These are phyloP conservation scores for Raffaelea ambrosiae DNA, from an alignment of 2,329 filamentous ascomycete species.

Conservation along the genomic window DNA sequence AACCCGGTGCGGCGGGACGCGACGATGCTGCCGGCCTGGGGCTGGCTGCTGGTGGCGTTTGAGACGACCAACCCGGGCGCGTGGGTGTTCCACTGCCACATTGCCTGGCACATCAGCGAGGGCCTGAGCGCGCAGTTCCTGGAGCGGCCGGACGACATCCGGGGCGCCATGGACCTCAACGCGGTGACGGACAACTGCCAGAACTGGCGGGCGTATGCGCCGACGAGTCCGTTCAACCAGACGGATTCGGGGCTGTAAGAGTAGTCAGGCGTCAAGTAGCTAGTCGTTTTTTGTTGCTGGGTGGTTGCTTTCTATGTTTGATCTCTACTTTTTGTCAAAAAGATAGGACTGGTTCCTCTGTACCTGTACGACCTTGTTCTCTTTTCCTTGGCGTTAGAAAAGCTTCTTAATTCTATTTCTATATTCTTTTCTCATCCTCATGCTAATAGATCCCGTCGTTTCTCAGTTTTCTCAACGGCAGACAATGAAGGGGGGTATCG, in stretches of 20 bases:
- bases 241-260: not conserved
- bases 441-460: no score
- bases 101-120: conserved; percentile 35
- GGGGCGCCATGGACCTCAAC: not conserved
- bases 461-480: no score
- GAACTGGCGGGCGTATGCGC: not conserved
- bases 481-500: not conserved
- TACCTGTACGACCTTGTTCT: no score
- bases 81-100: conserved; percentile 35
- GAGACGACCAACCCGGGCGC: conserved; percentile 36
- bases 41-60: conserved; percentile 35
- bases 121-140: conserved; percentile 41
- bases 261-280: no score
- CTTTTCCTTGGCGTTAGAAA: no score
- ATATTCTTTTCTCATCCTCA: no score
- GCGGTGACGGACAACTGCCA: no score
- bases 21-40: conserved; percentile 27
- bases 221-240: not conserved
- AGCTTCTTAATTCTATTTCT: no score
- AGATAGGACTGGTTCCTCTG: no score
- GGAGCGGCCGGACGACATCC: conserved; percentile 13
- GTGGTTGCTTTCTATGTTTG: no score
- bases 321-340: no score
- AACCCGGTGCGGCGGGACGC: conserved; percentile 36
- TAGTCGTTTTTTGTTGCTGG: no score